Conservation (phyloP, 208 protist genomes). For the Acanthamoeba sp. region DNA sequence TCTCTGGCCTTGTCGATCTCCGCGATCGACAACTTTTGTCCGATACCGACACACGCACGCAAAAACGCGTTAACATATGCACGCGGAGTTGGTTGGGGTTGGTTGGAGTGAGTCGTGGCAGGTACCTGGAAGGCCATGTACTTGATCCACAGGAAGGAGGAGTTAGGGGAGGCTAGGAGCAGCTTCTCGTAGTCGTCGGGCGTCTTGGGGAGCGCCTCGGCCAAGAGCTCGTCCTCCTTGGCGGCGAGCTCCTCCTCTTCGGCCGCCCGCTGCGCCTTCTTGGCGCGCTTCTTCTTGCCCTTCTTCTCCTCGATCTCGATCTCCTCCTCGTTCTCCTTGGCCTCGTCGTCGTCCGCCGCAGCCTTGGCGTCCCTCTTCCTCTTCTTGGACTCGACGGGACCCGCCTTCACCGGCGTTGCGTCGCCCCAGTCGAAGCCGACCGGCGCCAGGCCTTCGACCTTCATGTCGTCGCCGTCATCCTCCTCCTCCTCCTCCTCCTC, state of each 20-base stretch:
- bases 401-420: conserved; percentile 61
- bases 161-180: conserved; percentile 86
- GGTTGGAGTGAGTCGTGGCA: background rate
- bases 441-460: conserved; percentile 28
- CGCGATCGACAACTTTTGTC: conserved; percentile 77
- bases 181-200: conserved; percentile 91
- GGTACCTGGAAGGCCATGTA: conserved; percentile 90
- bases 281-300: conserved; percentile 75
- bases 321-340: conserved; percentile 81
- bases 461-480: conserved; percentile 74
- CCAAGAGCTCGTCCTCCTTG: conserved; percentile 71
- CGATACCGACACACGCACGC: too few species aligned
- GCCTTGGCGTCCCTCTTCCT: conserved; percentile 62
- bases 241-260: conserved; percentile 64
- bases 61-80: background rate
- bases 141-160: conserved; percentile 90
- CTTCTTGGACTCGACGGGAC: conserved; percentile 59
- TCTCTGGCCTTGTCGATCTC: conserved; percentile 90
- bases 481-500: conserved; percentile 71
- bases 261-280: conserved; percentile 30
- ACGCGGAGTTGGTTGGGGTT: background rate
- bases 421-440: conserved; percentile 75
- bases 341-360: conserved; percentile 80
- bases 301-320: conserved; percentile 75
- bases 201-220: conserved; percentile 77